These are phyloP conservation scores for Candida sphagnicola DNA, from an alignment of 805 yeast species.

Conservation along the genomic window DNA sequence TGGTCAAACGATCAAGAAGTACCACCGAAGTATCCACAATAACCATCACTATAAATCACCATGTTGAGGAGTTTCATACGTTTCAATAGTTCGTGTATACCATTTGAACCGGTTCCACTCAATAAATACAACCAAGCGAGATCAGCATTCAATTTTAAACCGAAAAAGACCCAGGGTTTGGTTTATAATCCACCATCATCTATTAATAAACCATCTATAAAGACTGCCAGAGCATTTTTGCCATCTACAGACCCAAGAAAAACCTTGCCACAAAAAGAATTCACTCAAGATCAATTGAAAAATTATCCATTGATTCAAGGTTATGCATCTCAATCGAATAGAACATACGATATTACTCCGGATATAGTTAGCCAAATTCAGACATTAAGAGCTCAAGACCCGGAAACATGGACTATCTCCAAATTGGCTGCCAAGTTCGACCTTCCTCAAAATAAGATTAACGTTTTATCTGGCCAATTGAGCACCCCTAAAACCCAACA, in stretches of 20 bases:
- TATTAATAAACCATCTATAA: slow-evolving; percentile 35
- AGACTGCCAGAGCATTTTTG: slow-evolving; percentile 69
- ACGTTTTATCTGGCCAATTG: slow-evolving; percentile 4
- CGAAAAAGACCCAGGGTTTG: slow-evolving; percentile 54
- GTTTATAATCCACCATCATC: slow-evolving; percentile 60
- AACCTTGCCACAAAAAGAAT: slow-evolving; percentile 27
- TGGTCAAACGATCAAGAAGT: neutral
- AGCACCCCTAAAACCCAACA: slow-evolving; percentile 21
- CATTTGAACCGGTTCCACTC: slow-evolving; percentile 40
- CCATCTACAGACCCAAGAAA: slow-evolving; percentile 60
- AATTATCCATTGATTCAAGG: slow-evolving; percentile 39
- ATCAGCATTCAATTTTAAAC: slow-evolving; percentile 65
- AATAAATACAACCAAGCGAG: slow-evolving; percentile 56
- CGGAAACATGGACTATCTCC: slow-evolving; percentile 59
- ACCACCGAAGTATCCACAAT: neutral
- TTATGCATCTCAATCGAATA: slow-evolving; percentile 32
- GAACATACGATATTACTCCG: slow-evolving; percentile 53
- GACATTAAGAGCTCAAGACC: slow-evolving; percentile 52
- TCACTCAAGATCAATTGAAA: slow-evolving; percentile 29
- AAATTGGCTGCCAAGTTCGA: slow-evolving; percentile 57
- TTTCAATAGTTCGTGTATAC: slow-evolving; percentile 14
- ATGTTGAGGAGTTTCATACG: slow-evolving; percentile 4
- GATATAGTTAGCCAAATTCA: slow-evolving; percentile 56
- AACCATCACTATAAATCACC: neutral
- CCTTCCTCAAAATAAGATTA: slow-evolving; percentile 2